Conservation (phyloP, 176 grass and related monocot genomes). For the Aegilops longissima region DNA sequence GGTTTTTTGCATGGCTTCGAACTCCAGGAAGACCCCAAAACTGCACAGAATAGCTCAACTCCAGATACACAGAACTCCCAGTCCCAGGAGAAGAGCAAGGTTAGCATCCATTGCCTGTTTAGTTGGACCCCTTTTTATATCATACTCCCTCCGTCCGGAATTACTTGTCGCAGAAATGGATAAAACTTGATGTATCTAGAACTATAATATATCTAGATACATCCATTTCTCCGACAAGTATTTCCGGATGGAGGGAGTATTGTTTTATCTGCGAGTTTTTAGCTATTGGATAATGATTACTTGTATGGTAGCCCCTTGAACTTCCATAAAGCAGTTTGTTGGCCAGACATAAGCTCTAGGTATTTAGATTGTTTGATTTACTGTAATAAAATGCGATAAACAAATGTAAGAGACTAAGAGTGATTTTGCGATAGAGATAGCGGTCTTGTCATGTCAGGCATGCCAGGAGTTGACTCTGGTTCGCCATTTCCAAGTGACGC, state of each 20-base stretch:
- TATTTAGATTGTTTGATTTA: slow-evolving; percentile 13
- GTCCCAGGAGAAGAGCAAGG: slow-evolving; percentile 51
- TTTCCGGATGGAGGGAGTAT: no score
- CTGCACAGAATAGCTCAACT: slow-evolving; percentile 44
- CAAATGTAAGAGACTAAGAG: not conserved
- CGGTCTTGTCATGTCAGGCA: not conserved
- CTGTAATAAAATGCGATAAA: not conserved
- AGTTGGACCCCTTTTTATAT: slow-evolving; percentile 1
- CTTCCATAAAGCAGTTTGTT: not conserved
- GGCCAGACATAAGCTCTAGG: not conserved
- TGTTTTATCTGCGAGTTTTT: not conserved
- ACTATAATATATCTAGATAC: no score
- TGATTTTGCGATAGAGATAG: not conserved
- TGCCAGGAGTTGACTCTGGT: not conserved
- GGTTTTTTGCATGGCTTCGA: slow-evolving; percentile 92
- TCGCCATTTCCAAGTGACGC: not conserved
- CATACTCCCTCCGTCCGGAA: not conserved
- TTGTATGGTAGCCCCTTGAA: not conserved
- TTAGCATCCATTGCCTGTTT: slow-evolving; percentile 22
- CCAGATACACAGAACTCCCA: slow-evolving; percentile 49
- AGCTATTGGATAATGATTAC: not conserved
- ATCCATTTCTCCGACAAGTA: no score
- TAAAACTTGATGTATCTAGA: no score
- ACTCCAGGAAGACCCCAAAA: slow-evolving; percentile 73
- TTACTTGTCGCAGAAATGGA: no score